Percentiles rank a stretch among this genome's conserved stretches.
phyloP scores from a whole-genome alignment of 768 basidiomycete genomes.

The Leccinum truebloodii region DNA sequence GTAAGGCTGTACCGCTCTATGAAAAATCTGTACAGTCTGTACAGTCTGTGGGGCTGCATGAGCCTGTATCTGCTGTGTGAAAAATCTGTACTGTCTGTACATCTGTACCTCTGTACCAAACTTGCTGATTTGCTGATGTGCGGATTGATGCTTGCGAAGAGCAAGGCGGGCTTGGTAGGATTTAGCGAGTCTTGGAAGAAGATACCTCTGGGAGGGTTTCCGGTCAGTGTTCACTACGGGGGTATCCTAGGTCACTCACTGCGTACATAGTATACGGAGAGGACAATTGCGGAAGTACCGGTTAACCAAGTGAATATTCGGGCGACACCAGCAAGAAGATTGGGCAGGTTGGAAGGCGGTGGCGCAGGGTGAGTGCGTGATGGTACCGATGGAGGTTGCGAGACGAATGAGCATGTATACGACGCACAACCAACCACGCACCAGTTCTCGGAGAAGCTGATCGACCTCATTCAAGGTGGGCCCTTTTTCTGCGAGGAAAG shows the following conservation, averaged over 20 bases:
- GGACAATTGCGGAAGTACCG: slow-evolving; percentile 58
- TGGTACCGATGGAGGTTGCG: slow-evolving; percentile 52
- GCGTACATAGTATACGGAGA: slow-evolving; percentile 69
- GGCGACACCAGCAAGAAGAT: slow-evolving; percentile 57
- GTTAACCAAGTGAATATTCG: slow-evolving; percentile 66
- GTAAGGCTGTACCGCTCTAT: too few species aligned
- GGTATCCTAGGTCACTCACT: background rate
- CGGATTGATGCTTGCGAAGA: slow-evolving; percentile 58
- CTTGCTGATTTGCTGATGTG: slow-evolving; percentile 1
- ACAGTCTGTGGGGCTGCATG: too few species aligned
- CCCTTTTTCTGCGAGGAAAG: slow-evolving; percentile 72
- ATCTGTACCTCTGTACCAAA: too few species aligned
- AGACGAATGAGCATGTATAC: slow-evolving; percentile 9
- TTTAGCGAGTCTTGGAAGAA: slow-evolving; percentile 64
- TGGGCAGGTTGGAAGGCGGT: slow-evolving; percentile 68
- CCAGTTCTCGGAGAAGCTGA: slow-evolving; percentile 54
- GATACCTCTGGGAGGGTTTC: slow-evolving; percentile 51
- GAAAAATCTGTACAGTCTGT: too few species aligned
- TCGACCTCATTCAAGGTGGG: slow-evolving; percentile 60
- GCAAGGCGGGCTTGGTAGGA: slow-evolving; percentile 63
- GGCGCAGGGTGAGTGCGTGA: slow-evolving; percentile 73
- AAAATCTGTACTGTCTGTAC: too few species aligned
- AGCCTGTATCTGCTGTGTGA: too few species aligned
- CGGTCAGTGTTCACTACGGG: slow-evolving; percentile 8
- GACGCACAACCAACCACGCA: slow-evolving; percentile 32